Evolutionary conservation across 179 eudicot genomes (phyloP).

Genomic region (Vitellaria paradoxa): DNA sequence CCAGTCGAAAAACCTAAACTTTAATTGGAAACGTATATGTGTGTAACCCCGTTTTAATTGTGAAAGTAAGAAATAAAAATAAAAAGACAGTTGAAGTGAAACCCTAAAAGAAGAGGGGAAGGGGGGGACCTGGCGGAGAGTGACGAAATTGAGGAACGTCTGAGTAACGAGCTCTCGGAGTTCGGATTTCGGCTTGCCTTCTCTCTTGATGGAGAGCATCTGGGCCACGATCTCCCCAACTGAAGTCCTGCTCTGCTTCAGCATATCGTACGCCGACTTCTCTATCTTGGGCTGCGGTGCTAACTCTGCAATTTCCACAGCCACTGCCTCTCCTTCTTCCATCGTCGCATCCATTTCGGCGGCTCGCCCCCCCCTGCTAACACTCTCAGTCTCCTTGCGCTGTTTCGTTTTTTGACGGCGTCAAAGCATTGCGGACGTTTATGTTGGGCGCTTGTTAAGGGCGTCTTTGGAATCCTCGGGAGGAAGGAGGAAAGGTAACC

Average conservation of each 20-base stretch:
- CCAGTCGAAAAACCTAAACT: background rate
- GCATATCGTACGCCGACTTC: constrained; percentile 49
- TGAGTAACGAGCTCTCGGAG: constrained; percentile 69
- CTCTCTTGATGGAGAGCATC: constrained; percentile 69
- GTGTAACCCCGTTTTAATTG: too few relatives aligned
- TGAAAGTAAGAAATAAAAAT: too few relatives aligned
- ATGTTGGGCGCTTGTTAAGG: too few relatives aligned
- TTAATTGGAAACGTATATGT: background rate
- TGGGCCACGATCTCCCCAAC: constrained; percentile 67
- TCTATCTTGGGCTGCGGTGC: constrained; percentile 18
- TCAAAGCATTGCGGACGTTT: too few relatives aligned
- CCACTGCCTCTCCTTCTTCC: constrained; percentile 30
- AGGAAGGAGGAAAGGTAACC: too few relatives aligned
- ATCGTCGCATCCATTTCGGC: constrained; percentile 36
- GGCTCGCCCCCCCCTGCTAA: too few relatives aligned
- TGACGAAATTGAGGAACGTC: constrained; percentile 74
- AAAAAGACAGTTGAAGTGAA: background rate
- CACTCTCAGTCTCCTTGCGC: background rate
- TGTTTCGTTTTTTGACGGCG: too few relatives aligned
- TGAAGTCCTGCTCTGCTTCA: constrained; percentile 51
- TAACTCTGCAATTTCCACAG: background rate
- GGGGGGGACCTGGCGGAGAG: constrained; percentile 72
- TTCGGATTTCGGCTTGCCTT: constrained; percentile 48
- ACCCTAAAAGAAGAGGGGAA: background rate
- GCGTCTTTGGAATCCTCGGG: too few relatives aligned